phyloP scores from a whole-genome alignment of 176 grass and related monocot species.

The Carex kokanica region DNA sequence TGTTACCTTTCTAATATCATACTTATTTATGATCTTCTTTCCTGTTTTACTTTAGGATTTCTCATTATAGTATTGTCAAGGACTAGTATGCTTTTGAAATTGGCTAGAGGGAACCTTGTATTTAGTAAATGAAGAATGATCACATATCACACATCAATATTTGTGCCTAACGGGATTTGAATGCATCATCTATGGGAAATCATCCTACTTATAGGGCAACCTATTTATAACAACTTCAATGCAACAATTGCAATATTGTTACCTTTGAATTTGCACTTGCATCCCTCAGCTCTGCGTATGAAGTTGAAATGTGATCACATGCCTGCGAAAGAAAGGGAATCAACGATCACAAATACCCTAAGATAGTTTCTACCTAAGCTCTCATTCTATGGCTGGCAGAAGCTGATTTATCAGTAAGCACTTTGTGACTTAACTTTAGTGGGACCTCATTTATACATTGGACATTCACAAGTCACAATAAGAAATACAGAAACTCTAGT shows the following conservation, averaged over 20 bases:
- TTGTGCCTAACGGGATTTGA: neutral
- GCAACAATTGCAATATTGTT: constrained; percentile 7
- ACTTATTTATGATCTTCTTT: neutral
- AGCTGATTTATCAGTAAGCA: neutral
- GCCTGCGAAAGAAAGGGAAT: constrained; percentile 45
- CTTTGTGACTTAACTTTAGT: neutral
- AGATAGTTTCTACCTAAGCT: neutral
- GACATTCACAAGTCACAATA: neutral
- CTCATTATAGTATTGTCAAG: neutral
- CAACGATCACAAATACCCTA: neutral
- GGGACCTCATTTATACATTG: neutral
- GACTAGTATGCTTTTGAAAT: neutral
- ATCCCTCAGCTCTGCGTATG: constrained; percentile 96
- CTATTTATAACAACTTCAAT: neutral
- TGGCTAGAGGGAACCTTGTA: neutral
- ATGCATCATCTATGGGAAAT: neutral
- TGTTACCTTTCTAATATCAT: neutral
- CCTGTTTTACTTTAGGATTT: neutral
- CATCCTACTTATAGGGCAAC: neutral
- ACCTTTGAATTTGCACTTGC: constrained; percentile 77
- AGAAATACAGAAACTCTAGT: neutral
- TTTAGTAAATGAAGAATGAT: neutral
- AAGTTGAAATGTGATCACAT: constrained; percentile 93
- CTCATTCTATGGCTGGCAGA: neutral
- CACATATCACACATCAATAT: too few relatives aligned